Conservation (phyloP, 257 asterid genomes). For the Cruciata laevipes region DNA sequence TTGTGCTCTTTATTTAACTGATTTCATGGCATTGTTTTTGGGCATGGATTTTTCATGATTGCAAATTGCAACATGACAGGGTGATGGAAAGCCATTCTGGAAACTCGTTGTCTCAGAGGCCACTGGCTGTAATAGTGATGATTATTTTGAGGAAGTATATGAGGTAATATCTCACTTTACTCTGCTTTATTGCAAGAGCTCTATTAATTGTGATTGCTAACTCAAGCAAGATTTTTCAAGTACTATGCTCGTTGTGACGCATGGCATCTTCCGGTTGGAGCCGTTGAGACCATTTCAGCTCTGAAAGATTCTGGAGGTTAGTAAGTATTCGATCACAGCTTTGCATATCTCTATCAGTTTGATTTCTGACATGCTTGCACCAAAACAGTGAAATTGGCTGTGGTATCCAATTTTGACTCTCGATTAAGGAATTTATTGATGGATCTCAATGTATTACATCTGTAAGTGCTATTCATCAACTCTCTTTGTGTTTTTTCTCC, state of each 20-base stretch:
- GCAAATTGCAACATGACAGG: constrained; percentile 32
- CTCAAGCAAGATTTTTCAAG: constrained; percentile 30
- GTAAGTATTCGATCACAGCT: constrained; percentile 14
- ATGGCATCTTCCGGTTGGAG: constrained; percentile 91
- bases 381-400: constrained; percentile 82
- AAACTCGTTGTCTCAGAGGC: constrained; percentile 84
- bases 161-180: constrained; percentile 35
- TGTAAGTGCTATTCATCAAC: constrained; percentile 44
- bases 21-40: background rate
- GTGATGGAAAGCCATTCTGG: constrained; percentile 95
- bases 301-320: constrained; percentile 83
- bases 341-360: background rate
- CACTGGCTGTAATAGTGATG: constrained; percentile 53
- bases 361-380: constrained; percentile 19
- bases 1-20: background rate
- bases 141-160: constrained; percentile 84
- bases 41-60: background rate
- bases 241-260: constrained; percentile 85
- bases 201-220: no score
- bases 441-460: constrained; percentile 63
- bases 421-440: constrained; percentile 80
- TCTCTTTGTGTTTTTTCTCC: background rate
- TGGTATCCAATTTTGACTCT: constrained; percentile 91
- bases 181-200: background rate
- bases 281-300: constrained; percentile 49